phyloP scores from a whole-genome alignment of 805 yeast species.

The Metschnikowia drakensbergensis region DNA sequence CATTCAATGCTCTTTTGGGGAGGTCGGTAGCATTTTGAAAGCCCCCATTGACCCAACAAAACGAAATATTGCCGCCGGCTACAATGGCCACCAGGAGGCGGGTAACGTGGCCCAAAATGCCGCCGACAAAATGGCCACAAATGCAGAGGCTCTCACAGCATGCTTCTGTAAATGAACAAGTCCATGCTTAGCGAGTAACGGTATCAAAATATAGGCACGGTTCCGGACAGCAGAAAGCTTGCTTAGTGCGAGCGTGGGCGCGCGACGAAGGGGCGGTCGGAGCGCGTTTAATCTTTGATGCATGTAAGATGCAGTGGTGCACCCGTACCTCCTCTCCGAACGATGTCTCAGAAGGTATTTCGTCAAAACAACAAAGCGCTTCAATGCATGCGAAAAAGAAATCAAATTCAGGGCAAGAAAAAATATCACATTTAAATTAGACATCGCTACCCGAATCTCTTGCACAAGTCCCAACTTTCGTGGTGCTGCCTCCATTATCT shows the following conservation, averaged over 20 bases:
- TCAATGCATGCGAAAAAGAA: constrained; percentile 1
- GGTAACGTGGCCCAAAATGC: neutral
- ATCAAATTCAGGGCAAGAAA: neutral
- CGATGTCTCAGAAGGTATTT: neutral
- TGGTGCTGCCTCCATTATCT: too few species aligned
- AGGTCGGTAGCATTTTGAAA: neutral
- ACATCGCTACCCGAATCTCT: too few species aligned
- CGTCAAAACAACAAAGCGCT: neutral
- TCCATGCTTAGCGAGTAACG: neutral
- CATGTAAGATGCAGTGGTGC: neutral
- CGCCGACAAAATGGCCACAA: neutral
- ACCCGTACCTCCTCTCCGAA: neutral
- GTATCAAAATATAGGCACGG: neutral
- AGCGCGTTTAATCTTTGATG: constrained; percentile 1
- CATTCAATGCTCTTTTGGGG: too few species aligned
- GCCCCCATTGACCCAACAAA: neutral
- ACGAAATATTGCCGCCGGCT: neutral
- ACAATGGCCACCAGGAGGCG: neutral
- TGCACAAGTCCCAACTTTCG: too few species aligned
- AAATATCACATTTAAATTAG: neutral
- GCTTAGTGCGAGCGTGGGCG: neutral
- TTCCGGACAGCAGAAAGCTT: neutral
- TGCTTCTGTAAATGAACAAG: neutral
- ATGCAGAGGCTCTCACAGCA: neutral
- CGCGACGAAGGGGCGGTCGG: constrained; percentile 2